Conservation (phyloP, 2,329 filamentous ascomycete genomes). For the Epichloe hybrida region DNA sequence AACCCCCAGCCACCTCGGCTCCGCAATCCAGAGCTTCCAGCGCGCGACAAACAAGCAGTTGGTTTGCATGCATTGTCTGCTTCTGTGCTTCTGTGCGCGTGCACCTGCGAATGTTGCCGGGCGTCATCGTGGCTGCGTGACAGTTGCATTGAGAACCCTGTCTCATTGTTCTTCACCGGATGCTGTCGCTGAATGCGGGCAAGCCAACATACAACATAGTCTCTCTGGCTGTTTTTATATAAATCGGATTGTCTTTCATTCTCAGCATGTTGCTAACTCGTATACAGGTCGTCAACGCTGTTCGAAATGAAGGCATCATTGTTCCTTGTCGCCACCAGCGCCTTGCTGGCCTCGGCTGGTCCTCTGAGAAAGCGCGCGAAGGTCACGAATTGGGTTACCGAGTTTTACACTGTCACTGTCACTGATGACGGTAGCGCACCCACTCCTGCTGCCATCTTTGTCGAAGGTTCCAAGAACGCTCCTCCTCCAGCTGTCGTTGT, state of each 20-base stretch:
- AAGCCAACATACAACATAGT: neutral
- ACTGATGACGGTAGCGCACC: slow-evolving; percentile 14
- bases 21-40: neutral
- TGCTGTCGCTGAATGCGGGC: neutral
- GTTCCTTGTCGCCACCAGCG: slow-evolving; percentile 30
- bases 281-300: neutral
- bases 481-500: neutral
- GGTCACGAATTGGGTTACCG: slow-evolving; percentile 27
- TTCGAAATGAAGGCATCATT: slow-evolving; percentile 34
- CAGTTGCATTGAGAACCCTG: neutral
- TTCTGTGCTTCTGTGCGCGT: neutral
- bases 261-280: neutral
- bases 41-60: neutral
- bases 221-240: neutral
- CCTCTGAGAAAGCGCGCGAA: slow-evolving; percentile 29
- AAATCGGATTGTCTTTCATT: neutral
- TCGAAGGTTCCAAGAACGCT: slow-evolving; percentile 6
- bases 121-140: neutral
- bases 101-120: neutral
- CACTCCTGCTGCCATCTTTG: neutral
- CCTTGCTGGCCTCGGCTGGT: slow-evolving; percentile 30
- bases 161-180: neutral
- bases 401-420: slow-evolving; percentile 32
- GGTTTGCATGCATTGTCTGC: neutral
- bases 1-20: neutral